These are phyloP conservation scores for Aspergillus diversus DNA, from an alignment of 495 filamentous ascomycete genomes.

Conservation along the genomic window DNA sequence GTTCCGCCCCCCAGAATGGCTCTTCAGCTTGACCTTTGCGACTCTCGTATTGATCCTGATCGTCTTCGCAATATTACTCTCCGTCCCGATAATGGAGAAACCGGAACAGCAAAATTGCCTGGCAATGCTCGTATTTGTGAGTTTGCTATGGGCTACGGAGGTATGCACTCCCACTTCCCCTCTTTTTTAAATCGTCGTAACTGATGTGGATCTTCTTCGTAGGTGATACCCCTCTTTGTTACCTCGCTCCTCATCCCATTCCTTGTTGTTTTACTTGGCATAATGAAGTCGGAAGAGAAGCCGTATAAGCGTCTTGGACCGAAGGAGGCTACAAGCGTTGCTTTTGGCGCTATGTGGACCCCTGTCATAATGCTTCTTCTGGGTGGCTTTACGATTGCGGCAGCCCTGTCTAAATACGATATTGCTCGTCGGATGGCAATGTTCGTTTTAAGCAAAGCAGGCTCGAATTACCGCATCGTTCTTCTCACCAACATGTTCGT, in stretches of 20 bases:
- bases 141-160: slow-evolving; percentile 95
- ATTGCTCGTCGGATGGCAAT: slow-evolving; percentile 97
- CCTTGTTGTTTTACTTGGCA: slow-evolving; percentile 81
- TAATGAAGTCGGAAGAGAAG: slow-evolving; percentile 76
- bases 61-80: slow-evolving; percentile 73
- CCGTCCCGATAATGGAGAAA: slow-evolving; percentile 75
- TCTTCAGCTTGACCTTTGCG: slow-evolving; percentile 79
- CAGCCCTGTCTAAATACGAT: slow-evolving; percentile 93
- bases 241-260: slow-evolving; percentile 94
- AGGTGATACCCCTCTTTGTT: slow-evolving; percentile 97
- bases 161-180: slow-evolving; percentile 47
- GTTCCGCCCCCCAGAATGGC: slow-evolving; percentile 75
- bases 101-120: slow-evolving; percentile 95
- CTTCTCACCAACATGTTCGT: slow-evolving; percentile 98
- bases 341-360: slow-evolving; percentile 98
- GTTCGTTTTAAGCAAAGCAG: slow-evolving; percentile 95
- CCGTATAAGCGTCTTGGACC: slow-evolving; percentile 70
- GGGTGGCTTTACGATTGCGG: slow-evolving; percentile 94
- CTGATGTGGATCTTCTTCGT: slow-evolving; percentile 4
- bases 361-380: slow-evolving; percentile 98
- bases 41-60: slow-evolving; percentile 70
- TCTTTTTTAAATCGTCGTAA: slow-evolving; percentile 25
- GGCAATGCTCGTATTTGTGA: slow-evolving; percentile 91
- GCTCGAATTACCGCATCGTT: slow-evolving; percentile 83
- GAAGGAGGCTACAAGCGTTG: slow-evolving; percentile 74